Conservation (phyloP, 2,329 filamentous ascomycete species). For the Parascedosporium putredinis region DNA sequence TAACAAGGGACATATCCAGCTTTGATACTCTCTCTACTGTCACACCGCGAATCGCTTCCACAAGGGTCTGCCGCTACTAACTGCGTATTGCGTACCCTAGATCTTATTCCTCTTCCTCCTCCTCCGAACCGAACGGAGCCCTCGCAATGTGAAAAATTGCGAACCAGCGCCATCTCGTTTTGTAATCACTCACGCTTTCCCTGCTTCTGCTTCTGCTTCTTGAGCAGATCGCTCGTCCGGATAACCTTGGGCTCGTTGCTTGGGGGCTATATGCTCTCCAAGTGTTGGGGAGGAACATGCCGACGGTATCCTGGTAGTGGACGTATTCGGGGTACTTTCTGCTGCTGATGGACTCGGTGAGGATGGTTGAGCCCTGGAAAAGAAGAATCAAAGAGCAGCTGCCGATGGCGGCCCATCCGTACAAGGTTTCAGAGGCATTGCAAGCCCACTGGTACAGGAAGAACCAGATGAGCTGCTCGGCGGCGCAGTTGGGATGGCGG, state of each 20-base stretch:
- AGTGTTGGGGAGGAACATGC: constrained; percentile 65
- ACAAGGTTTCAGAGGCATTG: constrained; percentile 56
- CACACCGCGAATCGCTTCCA: too few relatives aligned
- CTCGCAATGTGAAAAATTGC: too few relatives aligned
- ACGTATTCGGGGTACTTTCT: constrained; percentile 83
- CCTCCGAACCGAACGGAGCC: too few relatives aligned
- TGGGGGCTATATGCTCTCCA: constrained; percentile 31
- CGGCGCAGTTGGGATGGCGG: constrained; percentile 89
- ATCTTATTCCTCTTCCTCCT: too few relatives aligned
- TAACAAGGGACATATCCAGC: constrained; percentile 12
- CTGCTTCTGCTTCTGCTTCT: constrained; percentile 31
- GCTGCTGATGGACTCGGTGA: constrained; percentile 74
- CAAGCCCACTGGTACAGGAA: constrained; percentile 81
- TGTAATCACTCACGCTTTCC: background rate
- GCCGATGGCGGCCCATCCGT: constrained; percentile 72
- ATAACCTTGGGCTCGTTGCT: constrained; percentile 33
- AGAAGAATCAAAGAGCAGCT: constrained; percentile 60
- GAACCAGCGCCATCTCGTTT: background rate
- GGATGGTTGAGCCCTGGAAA: constrained; percentile 80
- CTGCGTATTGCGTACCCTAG: background rate
- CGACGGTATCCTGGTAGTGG: constrained; percentile 72
- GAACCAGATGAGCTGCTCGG: constrained; percentile 87
- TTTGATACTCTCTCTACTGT: too few relatives aligned
- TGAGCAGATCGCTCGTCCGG: constrained; percentile 38
- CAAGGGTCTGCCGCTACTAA: too few relatives aligned